Conservation (phyloP, 768 basidiomycete genomes). For the Rhodotorula babjevae region DNA sequence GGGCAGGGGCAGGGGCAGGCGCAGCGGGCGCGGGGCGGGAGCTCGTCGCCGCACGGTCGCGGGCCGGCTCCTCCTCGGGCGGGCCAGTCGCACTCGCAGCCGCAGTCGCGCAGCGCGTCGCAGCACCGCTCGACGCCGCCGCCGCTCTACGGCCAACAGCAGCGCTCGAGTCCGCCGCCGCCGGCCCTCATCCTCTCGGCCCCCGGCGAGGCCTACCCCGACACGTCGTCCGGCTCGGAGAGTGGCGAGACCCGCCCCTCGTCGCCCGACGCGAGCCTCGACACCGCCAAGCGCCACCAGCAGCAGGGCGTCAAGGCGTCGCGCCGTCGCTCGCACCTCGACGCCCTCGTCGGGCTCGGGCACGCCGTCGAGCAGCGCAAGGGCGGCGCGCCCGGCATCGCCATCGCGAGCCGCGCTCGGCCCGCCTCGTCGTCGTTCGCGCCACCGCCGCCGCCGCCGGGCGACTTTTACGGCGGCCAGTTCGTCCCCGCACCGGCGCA, state of each 20-base stretch:
- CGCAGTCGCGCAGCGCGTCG: background rate
- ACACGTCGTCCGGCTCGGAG: slow-evolving; percentile 28
- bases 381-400: background rate
- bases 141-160: background rate
- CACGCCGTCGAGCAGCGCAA: background rate
- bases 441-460: too few relatives aligned
- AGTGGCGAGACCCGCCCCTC: slow-evolving; percentile 27
- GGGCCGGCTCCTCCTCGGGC: too few relatives aligned
- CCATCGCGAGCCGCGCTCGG: background rate
- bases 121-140: background rate
- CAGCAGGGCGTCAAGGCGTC: slow-evolving; percentile 11
- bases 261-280: background rate
- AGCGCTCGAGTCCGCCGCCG: slow-evolving; percentile 12
- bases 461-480: background rate
- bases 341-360: slow-evolving; percentile 10
- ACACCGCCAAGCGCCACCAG: background rate
- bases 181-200: slow-evolving; percentile 32
- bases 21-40: background rate
- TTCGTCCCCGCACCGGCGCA: background rate
- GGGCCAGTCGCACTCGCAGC: background rate
- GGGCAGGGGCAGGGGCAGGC: too few relatives aligned
- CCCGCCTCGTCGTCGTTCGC: background rate
- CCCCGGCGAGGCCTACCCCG: slow-evolving; percentile 34
- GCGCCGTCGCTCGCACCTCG: slow-evolving; percentile 17
- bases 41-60: background rate